These are phyloP conservation scores for Diplodia scrobiculata DNA, from an alignment of 2,329 filamentous ascomycete genomes.

Conservation along the genomic window DNA sequence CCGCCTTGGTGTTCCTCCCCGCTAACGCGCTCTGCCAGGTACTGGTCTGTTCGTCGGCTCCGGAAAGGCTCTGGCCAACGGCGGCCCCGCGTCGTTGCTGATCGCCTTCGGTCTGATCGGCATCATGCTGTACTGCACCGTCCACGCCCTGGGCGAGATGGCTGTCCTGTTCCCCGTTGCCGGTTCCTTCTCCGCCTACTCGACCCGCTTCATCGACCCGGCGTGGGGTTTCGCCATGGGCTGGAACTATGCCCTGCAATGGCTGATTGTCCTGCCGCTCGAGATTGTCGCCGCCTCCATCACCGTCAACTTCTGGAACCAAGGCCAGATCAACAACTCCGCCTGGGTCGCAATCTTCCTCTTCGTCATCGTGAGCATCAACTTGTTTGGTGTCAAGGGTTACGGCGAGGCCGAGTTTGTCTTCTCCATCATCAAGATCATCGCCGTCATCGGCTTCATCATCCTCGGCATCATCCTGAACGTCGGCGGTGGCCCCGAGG, in stretches of 20 bases:
- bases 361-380: constrained; percentile 74
- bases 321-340: constrained; percentile 34
- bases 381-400: constrained; percentile 82
- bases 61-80: constrained; percentile 45
- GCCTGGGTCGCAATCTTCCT: constrained; percentile 85
- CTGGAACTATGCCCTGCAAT: constrained; percentile 93
- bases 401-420: constrained; percentile 93
- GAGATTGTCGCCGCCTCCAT: constrained; percentile 87
- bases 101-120: constrained; percentile 64
- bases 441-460: constrained; percentile 85
- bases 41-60: constrained; percentile 82
- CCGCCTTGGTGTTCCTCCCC: not conserved
- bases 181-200: constrained; percentile 89
- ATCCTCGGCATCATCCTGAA: constrained; percentile 85
- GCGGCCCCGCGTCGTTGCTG: constrained; percentile 44
- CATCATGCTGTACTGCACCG: constrained; percentile 85
- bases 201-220: constrained; percentile 87
- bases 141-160: constrained; percentile 88
- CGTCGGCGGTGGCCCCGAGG: constrained; percentile 66
- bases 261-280: constrained; percentile 79
- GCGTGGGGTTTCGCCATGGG: constrained; percentile 96
- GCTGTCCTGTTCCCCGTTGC: constrained; percentile 91
- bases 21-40: constrained; percentile 7
- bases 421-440: constrained; percentile 83
- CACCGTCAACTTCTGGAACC: constrained; percentile 79